Percentiles rank a stretch among this genome's conserved stretches.
Conservation (phyloP, 768 basidiomycete genomes). For the Tricholoma terreum region DNA sequence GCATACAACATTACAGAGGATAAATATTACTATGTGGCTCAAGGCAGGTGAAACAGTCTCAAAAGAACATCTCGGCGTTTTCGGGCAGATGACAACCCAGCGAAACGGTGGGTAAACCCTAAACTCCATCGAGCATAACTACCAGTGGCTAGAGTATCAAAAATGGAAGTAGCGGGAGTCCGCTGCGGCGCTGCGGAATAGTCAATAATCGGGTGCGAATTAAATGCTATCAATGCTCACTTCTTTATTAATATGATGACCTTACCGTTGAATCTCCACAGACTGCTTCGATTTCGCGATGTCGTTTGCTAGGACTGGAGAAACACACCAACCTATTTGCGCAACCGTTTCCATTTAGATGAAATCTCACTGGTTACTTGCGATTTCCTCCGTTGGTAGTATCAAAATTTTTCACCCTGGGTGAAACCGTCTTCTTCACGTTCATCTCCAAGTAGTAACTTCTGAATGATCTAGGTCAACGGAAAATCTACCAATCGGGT, state of each 20-base stretch:
- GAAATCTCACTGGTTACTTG: neutral
- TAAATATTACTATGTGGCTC: too few species aligned
- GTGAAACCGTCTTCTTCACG: neutral
- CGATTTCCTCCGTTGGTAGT: neutral
- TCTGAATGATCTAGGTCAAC: neutral
- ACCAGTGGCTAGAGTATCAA: too few species aligned
- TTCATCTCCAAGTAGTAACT: neutral
- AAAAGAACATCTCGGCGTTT: too few species aligned
- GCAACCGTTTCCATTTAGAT: neutral
- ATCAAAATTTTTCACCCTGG: neutral
- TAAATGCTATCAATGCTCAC: neutral
- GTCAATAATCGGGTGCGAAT: too few species aligned
- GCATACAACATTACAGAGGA: too few species aligned
- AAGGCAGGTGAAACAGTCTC: too few species aligned
- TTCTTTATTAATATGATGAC: constrained; percentile 1
- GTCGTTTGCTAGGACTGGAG: neutral
- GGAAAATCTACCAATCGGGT: neutral
- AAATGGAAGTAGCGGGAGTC: neutral
- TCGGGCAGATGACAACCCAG: too few species aligned
- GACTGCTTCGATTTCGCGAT: neutral
- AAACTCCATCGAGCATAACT: too few species aligned
- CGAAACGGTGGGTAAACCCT: too few species aligned
- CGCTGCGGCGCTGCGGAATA: neutral
- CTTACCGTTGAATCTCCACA: neutral
- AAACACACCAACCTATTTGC: neutral